Conservation (phyloP, 805 yeast genomes). For the Yarrowia porcina region DNA sequence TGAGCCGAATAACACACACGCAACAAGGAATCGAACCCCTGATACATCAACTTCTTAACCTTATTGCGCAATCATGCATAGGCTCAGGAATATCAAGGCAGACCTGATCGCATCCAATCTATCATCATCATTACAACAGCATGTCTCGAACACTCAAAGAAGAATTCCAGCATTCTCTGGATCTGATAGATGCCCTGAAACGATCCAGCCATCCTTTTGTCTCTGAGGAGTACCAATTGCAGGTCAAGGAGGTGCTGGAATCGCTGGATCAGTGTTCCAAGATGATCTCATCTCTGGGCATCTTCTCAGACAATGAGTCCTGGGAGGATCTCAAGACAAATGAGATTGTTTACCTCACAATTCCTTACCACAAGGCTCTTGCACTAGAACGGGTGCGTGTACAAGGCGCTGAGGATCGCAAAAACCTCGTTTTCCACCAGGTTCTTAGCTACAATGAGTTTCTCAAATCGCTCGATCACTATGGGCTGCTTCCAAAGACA, state of each 20-base stretch:
- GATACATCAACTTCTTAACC: background rate
- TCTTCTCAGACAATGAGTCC: conserved; percentile 71
- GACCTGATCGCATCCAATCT: background rate
- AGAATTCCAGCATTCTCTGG: conserved; percentile 11
- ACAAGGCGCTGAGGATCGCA: conserved; percentile 8
- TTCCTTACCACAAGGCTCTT: conserved; percentile 58
- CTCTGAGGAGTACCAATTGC: conserved; percentile 29
- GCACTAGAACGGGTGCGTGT: conserved; percentile 37
- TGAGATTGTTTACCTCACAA: conserved; percentile 56
- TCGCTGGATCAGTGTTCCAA: conserved; percentile 47
- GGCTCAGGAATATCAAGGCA: conserved; percentile 3
- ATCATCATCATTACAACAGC: background rate
- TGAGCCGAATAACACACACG: background rate
- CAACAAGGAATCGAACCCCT: background rate
- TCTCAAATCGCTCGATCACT: conserved; percentile 31
- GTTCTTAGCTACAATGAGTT: conserved; percentile 33
- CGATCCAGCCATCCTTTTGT: background rate
- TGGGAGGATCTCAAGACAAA: conserved; percentile 65
- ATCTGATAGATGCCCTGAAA: background rate
- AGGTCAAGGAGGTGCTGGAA: conserved; percentile 41
- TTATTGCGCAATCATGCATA: background rate
- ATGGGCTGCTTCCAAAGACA: conserved; percentile 30
- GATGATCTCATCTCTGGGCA: conserved; percentile 46
- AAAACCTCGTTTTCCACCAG: conserved; percentile 7
- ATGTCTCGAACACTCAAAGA: conserved; percentile 13